A percentile compares a stretch with the other conserved stretches of the same genome.
Conservation (phyloP, 768 basidiomycete species). For the Rossbeevera mucosa region DNA sequence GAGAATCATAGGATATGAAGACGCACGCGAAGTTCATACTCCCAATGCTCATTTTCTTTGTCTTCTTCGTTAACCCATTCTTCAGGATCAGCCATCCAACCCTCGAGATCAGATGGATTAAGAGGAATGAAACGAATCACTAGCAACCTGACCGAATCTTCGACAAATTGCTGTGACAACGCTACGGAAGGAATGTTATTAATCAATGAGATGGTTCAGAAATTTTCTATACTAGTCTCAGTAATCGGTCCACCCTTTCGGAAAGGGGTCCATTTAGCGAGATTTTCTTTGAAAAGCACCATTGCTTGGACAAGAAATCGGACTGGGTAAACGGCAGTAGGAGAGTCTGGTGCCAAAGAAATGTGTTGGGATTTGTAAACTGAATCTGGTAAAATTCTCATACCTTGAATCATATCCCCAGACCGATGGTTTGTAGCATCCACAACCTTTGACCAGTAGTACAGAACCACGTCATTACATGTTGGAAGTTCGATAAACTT, state of each 20-base stretch:
- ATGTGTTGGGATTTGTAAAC: not conserved
- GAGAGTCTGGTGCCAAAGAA: slow-evolving; percentile 44
- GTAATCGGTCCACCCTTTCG: slow-evolving; percentile 59
- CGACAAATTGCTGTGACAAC: slow-evolving; percentile 65
- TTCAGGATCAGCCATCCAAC: slow-evolving; percentile 86
- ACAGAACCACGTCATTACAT: slow-evolving; percentile 66
- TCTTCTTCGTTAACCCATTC: slow-evolving; percentile 92
- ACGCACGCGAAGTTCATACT: slow-evolving; percentile 84
- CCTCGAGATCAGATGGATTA: slow-evolving; percentile 72
- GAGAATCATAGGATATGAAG: not conserved
- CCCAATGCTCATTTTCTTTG: slow-evolving; percentile 88
- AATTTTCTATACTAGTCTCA: slow-evolving; percentile 45
- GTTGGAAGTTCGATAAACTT: slow-evolving; percentile 62
- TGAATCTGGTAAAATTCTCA: slow-evolving; percentile 2
- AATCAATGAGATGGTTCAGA: not conserved
- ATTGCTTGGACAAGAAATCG: slow-evolving; percentile 80
- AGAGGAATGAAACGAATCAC: slow-evolving; percentile 84
- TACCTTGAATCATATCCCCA: slow-evolving; percentile 54
- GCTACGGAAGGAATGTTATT: slow-evolving; percentile 35
- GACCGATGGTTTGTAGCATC: slow-evolving; percentile 55
- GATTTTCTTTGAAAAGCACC: slow-evolving; percentile 80
- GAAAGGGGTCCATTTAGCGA: slow-evolving; percentile 70
- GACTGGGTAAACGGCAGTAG: slow-evolving; percentile 64
- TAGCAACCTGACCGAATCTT: slow-evolving; percentile 68
- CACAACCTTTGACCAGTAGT: slow-evolving; percentile 78